phyloP scores from a whole-genome alignment of 2,329 filamentous ascomycete species.

The Macroventuria anomochaeta region DNA sequence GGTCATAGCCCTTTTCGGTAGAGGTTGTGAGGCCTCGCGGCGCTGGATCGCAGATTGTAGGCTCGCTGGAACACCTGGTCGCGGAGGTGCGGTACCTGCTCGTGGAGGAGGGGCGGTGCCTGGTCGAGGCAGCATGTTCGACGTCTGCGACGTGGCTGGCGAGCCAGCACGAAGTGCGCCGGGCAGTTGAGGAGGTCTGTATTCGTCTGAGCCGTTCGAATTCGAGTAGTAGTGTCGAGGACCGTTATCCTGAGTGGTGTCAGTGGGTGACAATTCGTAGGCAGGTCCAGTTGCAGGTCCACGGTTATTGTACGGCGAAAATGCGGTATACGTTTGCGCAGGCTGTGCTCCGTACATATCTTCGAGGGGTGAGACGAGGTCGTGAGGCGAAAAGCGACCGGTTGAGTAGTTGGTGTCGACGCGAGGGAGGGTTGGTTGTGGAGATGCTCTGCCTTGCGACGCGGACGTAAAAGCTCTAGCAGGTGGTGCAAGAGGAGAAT shows the following conservation, averaged over 20 bases:
- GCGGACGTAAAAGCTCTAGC: constrained; percentile 39
- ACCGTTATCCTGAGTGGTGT: constrained; percentile 31
- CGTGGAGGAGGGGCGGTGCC: constrained; percentile 31
- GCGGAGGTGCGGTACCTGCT: constrained; percentile 40
- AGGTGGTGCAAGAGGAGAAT: constrained; percentile 32
- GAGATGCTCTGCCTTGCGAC: constrained; percentile 39
- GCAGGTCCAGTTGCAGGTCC: constrained; percentile 32
- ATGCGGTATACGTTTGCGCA: constrained; percentile 33
- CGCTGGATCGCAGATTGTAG: constrained; percentile 48
- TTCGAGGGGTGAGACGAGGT: constrained; percentile 30
- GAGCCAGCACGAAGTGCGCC: constrained; percentile 38
- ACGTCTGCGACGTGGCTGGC: constrained; percentile 30
- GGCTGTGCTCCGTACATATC: constrained; percentile 25
- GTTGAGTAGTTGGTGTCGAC: constrained; percentile 40
- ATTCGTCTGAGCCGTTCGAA: constrained; percentile 29
- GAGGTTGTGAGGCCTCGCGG: constrained; percentile 43
- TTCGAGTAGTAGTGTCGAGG: constrained; percentile 28
- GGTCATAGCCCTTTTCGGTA: constrained; percentile 37
- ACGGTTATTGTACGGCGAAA: constrained; percentile 43
- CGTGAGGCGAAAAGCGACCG: constrained; percentile 32
- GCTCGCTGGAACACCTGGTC: constrained; percentile 40
- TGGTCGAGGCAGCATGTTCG: constrained; percentile 29
- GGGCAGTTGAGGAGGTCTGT: constrained; percentile 35
- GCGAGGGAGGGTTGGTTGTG: constrained; percentile 35
- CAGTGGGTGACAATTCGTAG: constrained; percentile 47